Evolutionary conservation across 257 asterid genomes (phyloP).

Genomic region (Nicotiana noctiflora): DNA sequence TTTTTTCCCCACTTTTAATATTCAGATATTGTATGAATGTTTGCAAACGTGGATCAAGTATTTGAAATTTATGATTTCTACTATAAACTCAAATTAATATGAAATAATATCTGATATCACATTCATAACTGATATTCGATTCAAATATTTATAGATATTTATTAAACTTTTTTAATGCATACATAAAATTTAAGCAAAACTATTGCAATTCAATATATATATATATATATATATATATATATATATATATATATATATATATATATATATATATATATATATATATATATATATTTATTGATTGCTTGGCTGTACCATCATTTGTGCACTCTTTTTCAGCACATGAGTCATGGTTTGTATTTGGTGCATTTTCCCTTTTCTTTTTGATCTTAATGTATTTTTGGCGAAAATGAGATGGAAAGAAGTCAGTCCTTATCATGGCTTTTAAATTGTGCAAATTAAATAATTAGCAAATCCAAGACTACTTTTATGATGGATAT

Average conservation of each 20-base stretch:
- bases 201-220: too few relatives aligned
- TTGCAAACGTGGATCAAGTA: too few relatives aligned
- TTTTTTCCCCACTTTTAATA: background rate
- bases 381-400: background rate
- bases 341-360: constrained; percentile 1
- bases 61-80: too few relatives aligned
- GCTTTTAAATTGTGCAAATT: background rate
- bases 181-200: too few relatives aligned
- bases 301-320: constrained; percentile 3
- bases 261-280: too few relatives aligned
- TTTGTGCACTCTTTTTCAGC: background rate
- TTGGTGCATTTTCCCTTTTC: background rate
- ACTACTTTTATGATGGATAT: background rate
- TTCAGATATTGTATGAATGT: background rate
- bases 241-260: too few relatives aligned
- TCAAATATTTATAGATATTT: too few relatives aligned
- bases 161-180: too few relatives aligned
- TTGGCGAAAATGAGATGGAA: background rate
- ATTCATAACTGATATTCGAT: too few relatives aligned
- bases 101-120: too few relatives aligned
- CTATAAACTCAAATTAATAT: too few relatives aligned
- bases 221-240: too few relatives aligned
- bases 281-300: background rate
- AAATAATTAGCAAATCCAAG: background rate
- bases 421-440: background rate